phyloP scores from a whole-genome alignment of 345 rosid genomes.

The Erodium maritimum region DNA sequence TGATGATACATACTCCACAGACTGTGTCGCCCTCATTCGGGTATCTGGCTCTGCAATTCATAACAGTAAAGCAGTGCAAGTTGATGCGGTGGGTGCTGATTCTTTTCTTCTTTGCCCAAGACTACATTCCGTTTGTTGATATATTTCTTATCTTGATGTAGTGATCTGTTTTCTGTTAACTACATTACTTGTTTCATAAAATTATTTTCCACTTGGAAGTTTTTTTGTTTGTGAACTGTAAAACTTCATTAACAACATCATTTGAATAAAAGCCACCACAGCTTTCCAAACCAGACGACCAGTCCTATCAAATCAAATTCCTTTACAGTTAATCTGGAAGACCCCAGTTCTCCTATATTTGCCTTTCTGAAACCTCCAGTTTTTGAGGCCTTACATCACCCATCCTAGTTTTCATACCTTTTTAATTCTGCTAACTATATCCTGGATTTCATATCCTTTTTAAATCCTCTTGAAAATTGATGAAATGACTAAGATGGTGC shows the following conservation, averaged over 20 bases:
- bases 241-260: neutral
- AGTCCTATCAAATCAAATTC: neutral
- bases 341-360: no score
- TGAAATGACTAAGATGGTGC: no score
- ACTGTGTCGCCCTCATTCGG: constrained; percentile 65
- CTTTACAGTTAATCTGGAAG: no score
- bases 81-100: constrained; percentile 54
- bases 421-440: no score
- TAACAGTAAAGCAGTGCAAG: constrained; percentile 65
- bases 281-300: neutral
- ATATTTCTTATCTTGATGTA: neutral
- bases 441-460: no score
- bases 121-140: neutral
- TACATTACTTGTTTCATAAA: neutral
- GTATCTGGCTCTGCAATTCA: constrained; percentile 67
- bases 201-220: neutral
- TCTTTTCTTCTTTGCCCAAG: neutral
- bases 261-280: neutral
- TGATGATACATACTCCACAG: constrained; percentile 63
- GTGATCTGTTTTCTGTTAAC: neutral
- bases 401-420: no score
- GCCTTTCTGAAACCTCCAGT: no score
- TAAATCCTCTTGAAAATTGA: no score
- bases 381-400: no score
- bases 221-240: neutral